phyloP scores from a whole-genome alignment of 129 eudicot species.

The Tagetes patula region DNA sequence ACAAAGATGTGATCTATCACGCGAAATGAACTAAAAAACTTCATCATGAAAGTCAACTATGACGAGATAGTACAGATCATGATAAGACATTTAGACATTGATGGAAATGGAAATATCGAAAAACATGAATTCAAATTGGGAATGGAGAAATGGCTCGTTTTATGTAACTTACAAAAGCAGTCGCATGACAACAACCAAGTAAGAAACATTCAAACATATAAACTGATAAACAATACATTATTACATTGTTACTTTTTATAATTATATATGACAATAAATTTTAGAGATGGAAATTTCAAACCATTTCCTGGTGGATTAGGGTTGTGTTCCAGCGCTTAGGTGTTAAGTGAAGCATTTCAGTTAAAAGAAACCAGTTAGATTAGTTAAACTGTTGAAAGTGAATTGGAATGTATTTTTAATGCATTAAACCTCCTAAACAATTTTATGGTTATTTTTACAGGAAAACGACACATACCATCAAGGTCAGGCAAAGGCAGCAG shows the following conservation, averaged over 20 bases:
- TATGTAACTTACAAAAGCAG: slow-evolving; percentile 11
- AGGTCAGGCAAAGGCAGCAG: slow-evolving; percentile 32
- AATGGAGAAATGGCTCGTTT: slow-evolving; percentile 43
- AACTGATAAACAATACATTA: no score
- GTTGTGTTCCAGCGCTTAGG: no score
- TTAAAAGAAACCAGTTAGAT: no score
- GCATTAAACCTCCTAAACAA: no score
- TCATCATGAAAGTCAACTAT: slow-evolving; percentile 37
- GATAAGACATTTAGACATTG: slow-evolving; percentile 56
- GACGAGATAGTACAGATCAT: slow-evolving; percentile 42
- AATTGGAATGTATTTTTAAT: no score
- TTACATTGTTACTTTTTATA: no score
- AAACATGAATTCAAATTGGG: slow-evolving; percentile 52
- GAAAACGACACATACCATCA: slow-evolving; percentile 24
- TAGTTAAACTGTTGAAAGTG: no score
- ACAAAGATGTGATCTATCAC: slow-evolving; percentile 40
- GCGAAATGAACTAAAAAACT: slow-evolving; percentile 38
- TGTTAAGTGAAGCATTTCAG: no score
- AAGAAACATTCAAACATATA: slow-evolving; percentile 13
- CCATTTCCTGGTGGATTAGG: no score
- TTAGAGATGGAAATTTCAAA: no score
- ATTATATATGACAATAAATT: no score
- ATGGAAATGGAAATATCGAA: slow-evolving; percentile 41
- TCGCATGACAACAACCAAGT: slow-evolving; percentile 31
- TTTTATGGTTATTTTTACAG: not conserved